phyloP scores from a whole-genome alignment of 148 eudicot species.

The Camellia japonica region DNA sequence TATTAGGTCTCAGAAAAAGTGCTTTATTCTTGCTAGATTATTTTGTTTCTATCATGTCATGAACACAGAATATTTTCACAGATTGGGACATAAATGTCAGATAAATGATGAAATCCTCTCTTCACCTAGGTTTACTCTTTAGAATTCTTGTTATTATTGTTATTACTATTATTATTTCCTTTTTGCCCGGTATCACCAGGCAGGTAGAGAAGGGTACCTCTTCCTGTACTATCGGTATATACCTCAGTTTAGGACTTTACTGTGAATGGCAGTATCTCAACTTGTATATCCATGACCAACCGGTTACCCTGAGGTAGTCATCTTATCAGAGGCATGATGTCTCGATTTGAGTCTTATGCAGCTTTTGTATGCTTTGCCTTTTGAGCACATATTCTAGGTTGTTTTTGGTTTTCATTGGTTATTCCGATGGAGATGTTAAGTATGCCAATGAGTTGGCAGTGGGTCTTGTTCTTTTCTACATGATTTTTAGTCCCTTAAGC shows the following conservation, averaged over 20 bases:
- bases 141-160: not conserved
- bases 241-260: not conserved
- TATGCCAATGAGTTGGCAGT: not conserved
- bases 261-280: not conserved
- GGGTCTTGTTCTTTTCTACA: not conserved
- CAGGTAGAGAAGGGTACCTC: not conserved
- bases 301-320: too few species aligned
- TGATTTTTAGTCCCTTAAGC: not conserved
- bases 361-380: not conserved
- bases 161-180: not conserved
- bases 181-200: not conserved
- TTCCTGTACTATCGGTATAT: not conserved
- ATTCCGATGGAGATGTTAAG: not conserved
- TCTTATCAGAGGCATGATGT: too few species aligned
- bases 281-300: too few species aligned
- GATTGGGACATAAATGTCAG: too few species aligned
- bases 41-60: too few species aligned
- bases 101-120: too few species aligned
- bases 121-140: not conserved
- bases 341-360: too few species aligned
- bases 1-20: too few species aligned
- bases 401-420: not conserved
- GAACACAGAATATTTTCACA: too few species aligned
- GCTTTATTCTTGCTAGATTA: too few species aligned
- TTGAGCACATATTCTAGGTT: not conserved